Evolutionary conservation across 2,329 filamentous ascomycete genomes (phyloP), one percentile per base, ranked within the genome.

Genomic region (Curvularia eragrostidis): DNA sequence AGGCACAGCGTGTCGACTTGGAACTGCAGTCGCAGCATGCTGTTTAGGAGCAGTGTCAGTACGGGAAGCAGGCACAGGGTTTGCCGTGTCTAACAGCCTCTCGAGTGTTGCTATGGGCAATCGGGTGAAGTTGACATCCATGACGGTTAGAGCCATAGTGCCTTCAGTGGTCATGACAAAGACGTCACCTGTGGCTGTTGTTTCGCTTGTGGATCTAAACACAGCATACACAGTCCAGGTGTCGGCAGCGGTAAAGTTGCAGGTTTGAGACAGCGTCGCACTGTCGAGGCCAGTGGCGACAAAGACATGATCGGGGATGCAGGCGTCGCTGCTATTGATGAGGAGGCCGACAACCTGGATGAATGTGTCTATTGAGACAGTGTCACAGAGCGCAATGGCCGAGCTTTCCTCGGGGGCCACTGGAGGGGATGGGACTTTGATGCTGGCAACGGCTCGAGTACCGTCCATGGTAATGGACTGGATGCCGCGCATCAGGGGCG

Each of bases 261-360:
- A 43, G 38, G 12, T 26, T 12, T 43, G 46, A n/a, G 58, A 50
- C 21, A 64, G 12, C 1, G 46, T 54, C n/a, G 48, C 48, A 41
- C 61, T 57, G 24, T 64, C 58, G 7, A 66, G 32, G n/a, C 58
- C 58, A 49, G 47, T 49, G n/a, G 47, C 47, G 23, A 49, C 47
- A n/a, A 49, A 49, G 32, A 49, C 47, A 39, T 49, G 47, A 21
- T 49, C 32, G 28, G 47, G 47, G 19, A 49, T 49, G 10, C 47
- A 49, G 19, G 47, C 47, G 13, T 49, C 47, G 23, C 47, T 49
- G 32, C 47, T 49, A 8, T 49, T 49, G 21, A 49, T 49, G 15
- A 49, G 34, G 15, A 49, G 47, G 12, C 47, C 47, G 3, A 49
- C 47, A 13, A 49, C 47, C 47, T 49, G 47, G 13, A 49, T 49